Evolutionary conservation across 1,284 basidiomycete genomes (phyloP).

Genomic region (Phlebopus sp.): DNA sequence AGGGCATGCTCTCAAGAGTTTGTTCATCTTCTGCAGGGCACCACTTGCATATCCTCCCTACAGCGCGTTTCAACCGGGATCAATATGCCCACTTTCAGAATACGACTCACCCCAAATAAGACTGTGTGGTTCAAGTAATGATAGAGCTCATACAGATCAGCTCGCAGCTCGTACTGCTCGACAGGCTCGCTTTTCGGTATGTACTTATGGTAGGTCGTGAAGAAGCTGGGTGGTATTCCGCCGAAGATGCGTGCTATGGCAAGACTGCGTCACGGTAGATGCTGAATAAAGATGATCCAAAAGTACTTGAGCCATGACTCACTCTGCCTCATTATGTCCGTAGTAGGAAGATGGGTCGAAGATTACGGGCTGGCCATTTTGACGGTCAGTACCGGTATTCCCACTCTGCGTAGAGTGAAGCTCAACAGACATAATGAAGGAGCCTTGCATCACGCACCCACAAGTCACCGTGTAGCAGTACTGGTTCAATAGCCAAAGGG

Average conservation of each 20-base stretch:
- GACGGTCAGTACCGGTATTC: conserved; percentile 61
- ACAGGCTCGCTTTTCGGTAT: conserved; percentile 68
- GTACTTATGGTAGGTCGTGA: conserved; percentile 67
- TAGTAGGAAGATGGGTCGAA: conserved; percentile 84
- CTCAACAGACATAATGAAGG: conserved; percentile 1
- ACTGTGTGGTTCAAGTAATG: conserved; percentile 86
- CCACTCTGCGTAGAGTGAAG: conserved; percentile 52
- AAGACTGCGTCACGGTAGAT: conserved; percentile 47
- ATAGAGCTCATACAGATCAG: conserved; percentile 79
- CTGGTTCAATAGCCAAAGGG: conserved; percentile 62
- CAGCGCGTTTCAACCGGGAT: conserved; percentile 3
- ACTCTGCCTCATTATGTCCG: conserved; percentile 88
- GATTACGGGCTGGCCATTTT: conserved; percentile 62
- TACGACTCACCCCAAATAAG: conserved; percentile 61
- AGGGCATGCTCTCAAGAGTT: conserved; percentile 37
- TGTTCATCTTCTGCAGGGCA: conserved; percentile 56
- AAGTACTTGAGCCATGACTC: conserved; percentile 27
- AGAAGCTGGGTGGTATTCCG: conserved; percentile 72
- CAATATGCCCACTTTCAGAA: background rate
- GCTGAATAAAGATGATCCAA: background rate
- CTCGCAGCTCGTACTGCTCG: conserved; percentile 67
- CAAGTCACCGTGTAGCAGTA: conserved; percentile 82
- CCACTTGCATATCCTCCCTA: conserved; percentile 59
- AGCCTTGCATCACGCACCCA: conserved; percentile 51
- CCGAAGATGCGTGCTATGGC: conserved; percentile 85